Base-by-base conservation (phyloP, 73 alveolate species). In the Vitrella brassicaformis region DNA sequence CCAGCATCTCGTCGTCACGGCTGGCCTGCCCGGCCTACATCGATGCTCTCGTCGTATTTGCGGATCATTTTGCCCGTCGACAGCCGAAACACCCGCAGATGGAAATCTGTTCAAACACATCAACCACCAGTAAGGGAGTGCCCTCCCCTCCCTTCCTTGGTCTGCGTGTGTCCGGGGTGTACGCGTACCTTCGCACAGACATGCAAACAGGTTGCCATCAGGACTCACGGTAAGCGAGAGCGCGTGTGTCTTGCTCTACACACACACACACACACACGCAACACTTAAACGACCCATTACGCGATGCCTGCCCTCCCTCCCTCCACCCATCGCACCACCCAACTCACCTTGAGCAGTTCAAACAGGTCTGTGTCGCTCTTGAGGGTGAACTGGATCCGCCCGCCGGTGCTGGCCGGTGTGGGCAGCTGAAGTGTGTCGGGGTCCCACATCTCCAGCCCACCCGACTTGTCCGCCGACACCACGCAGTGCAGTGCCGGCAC, bases 401-500 rank as follows among this genome's bases (percentile, higher is more conserved):
- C 84, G 30, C 81, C 84, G 0, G 86, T 82, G 28, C 32, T 39
- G 30, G 31, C 64, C 68, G 74, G 76, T 67, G 75, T 89, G 29
- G 89, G 91, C 72, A 66, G 65, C 70, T 80, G 75, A 67, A 82
- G 72, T 68, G 88, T 90, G 66, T 84, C 86, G 0, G 88, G 84
- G 71, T 87, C 85, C 97, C 97, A 90, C 56, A 80, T 82, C 82
- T 90, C 97, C n/a, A 86, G 79, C 56, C 88, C 73, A 47, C 94
- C 94, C 18, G 30, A 8, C 79, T 86, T 89, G 83, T 90, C 93
- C 19, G 94, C 84, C 28, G 93, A 85, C 80, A 91, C 69, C 31
- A 86, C 87, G 22, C 84, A 80, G 31, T 88, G 86, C 70, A 88
- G 84, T 31, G 69, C 56, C 30, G 85, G 80, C 67, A 78, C 73